Evolutionary conservation across 2,329 filamentous ascomycete genomes (phyloP), one percentile per base, ranked within the genome.

Genomic region (Colletotrichum navitas): DNA sequence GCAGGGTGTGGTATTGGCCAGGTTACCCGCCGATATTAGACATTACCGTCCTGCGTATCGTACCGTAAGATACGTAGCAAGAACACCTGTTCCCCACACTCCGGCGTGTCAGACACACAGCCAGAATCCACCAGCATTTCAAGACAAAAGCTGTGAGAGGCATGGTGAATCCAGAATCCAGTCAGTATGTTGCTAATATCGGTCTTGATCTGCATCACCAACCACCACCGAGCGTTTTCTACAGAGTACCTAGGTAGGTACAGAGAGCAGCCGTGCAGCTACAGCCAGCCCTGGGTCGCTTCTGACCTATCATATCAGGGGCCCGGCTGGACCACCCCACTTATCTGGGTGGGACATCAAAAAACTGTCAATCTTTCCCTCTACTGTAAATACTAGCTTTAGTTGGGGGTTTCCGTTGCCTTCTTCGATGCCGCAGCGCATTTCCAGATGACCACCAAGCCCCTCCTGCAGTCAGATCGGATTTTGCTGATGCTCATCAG

Each of bases 381-480:
- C 43, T 69, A 34, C 43, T 29, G 43, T 55, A 47, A 12, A 55
- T 47, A 36, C 65, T 69, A 60, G 54, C 45, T 54, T 69, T 47
- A 36, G 29, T 32, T 62, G 29, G 58, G 58, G 51, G 34, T n/a
- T 55, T 70, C 51, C 32, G n/a, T 71, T 36, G 36, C 43, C 56
- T 71, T 66, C 59, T 54, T 72, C 69, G 69, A 72, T 72, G 65
- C 54, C 54, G 66, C 60, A 68, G 26, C 69, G 59, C 26, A 69
- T 45, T 32, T 58, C 45, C 65, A 64, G 69, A 72, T 72, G 65
- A 49, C 45, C 29, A 59, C 60, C 59, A 52, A 29, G 51, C n/a
- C 52, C 69, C 59, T 55, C 24, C 59, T 47, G 47, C 51, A 60
- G 36, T 11, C 39, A 41, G 69, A 72, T 72, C 69, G 59, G 51